A percentile compares a stretch with the other conserved stretches of the same genome.
Conservation (phyloP, 257 asterid species). For the Ballota nigra region DNA sequence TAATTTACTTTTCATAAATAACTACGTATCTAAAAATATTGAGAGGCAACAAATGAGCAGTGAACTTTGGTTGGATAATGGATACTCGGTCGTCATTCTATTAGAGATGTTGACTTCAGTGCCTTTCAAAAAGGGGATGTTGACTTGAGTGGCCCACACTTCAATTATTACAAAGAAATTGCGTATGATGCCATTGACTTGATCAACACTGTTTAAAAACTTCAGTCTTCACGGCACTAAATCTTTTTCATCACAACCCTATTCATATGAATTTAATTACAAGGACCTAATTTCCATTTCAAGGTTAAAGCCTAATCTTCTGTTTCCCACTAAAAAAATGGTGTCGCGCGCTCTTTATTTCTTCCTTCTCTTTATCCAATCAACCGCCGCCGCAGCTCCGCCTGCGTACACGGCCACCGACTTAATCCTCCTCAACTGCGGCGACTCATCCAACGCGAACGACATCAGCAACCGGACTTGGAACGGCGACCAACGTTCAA, state of each 20-base stretch:
- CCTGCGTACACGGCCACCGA: conserved; percentile 32
- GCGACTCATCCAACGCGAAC: conserved; percentile 14
- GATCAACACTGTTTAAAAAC: too few relatives aligned
- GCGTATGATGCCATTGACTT: too few relatives aligned
- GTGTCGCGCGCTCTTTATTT: background rate
- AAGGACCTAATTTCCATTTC: background rate
- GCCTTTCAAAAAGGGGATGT: too few relatives aligned
- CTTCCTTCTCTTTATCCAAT: conserved; percentile 37
- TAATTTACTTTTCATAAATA: too few relatives aligned
- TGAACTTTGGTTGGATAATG: too few relatives aligned
- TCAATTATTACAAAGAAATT: too few relatives aligned
- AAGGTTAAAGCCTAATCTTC: background rate
- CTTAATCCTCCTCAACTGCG: conserved; percentile 53
- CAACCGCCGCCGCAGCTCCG: conserved; percentile 6
- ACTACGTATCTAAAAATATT: too few relatives aligned
- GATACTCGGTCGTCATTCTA: too few relatives aligned
- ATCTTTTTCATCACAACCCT: background rate
- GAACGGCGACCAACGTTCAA: conserved; percentile 35
- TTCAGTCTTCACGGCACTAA: background rate
- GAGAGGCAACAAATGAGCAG: too few relatives aligned
- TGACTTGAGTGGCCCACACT: too few relatives aligned
- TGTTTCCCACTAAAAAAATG: background rate
- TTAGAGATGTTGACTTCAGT: too few relatives aligned
- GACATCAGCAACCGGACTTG: conserved; percentile 35
- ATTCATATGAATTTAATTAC: background rate